Base-by-base conservation (phyloP, 371 early-diverging fungal species). In the Saksenaea oblongispora region DNA sequence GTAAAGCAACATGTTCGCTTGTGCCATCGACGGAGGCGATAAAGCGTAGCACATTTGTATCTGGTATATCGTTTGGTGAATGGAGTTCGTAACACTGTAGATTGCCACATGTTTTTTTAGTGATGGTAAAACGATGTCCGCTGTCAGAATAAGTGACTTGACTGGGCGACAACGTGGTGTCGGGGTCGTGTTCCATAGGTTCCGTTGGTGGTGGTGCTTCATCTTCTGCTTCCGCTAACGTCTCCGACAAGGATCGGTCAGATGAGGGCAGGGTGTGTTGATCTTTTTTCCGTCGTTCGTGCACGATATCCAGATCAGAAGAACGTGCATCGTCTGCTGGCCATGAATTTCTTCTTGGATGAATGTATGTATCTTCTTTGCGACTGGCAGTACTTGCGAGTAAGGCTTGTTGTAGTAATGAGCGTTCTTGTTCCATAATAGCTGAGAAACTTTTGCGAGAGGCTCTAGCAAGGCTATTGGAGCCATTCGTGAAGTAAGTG, bases 1-100 rank as follows among this genome's bases (percentile, higher is more conserved):
- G 65, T 36, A 68, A 34, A 58, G 74, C 70, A 34, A 73, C 62
- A 63, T 42, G 76, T 63, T 64, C 74, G 57, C 27, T 76, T 56
- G 58, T 77, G 65, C 62, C 75, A 67, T 63, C 80, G 53, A 54
- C 75, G 37, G 61, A 78, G 54, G 56, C 73, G 54, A 76, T 71
- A 37, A 73, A 72, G 5, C 72, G 70, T 24, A 70, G 58, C 24
- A 70, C 57, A 61, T 78, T 67, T 47, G 73, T 73, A 44, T 73
- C 67, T 11, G 70, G 73, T 34, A 74, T 70, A 61, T 74, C 74
- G 5, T 69, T 62, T 26, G 72, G 70, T 17, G 76, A 76, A 36
- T 72, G 68, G n/a, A 76, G 64, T 53, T 76, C 72, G 54, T 70
- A 72, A 34, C 70, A 70, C 56, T 69, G 65, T 1, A 76, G 47